Conservation (phyloP, 345 rosid genomes). For the Combretum micranthum region DNA sequence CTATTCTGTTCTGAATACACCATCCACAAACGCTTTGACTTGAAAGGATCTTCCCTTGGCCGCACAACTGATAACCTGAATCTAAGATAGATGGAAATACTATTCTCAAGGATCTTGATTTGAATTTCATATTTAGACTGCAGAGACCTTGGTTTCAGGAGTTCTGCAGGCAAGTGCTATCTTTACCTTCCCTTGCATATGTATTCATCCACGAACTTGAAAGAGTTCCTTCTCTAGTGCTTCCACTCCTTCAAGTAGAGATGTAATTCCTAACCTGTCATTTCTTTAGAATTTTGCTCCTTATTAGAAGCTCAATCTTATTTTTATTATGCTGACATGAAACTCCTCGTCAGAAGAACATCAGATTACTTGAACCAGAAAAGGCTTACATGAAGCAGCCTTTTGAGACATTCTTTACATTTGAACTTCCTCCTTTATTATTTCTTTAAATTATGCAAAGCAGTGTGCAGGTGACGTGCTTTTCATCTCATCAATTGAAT, state of each 20-base stretch:
- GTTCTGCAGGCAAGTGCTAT: slow-evolving; percentile 41
- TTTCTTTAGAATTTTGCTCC: too few species aligned
- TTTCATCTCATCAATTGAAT: neutral
- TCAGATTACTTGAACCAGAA: too few species aligned
- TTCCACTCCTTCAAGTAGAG: too few species aligned
- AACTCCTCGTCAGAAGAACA: too few species aligned
- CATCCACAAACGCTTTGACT: slow-evolving; percentile 78
- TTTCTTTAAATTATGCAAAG: neutral
- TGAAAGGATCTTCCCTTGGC: slow-evolving; percentile 96
- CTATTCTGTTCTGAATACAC: slow-evolving; percentile 73
- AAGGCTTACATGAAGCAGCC: too few species aligned
- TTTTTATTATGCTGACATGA: too few species aligned
- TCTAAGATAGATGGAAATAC: slow-evolving; percentile 73
- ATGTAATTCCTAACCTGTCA: too few species aligned
- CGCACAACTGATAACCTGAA: slow-evolving; percentile 77
- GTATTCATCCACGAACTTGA: neutral
- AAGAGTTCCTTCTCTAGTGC: too few species aligned
- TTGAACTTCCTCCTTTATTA: neutral
- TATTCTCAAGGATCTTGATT: slow-evolving; percentile 81
- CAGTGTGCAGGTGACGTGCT: too few species aligned
- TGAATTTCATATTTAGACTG: slow-evolving; percentile 72
- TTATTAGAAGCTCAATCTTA: too few species aligned
- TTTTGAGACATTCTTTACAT: neutral
- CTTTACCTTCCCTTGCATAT: neutral
- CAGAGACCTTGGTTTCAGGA: slow-evolving; percentile 89